Evolutionary conservation across 2,329 filamentous ascomycete species (phyloP), one percentile per base, ranked within the genome.

Genomic region (Harringtonia aguacate): DNA sequence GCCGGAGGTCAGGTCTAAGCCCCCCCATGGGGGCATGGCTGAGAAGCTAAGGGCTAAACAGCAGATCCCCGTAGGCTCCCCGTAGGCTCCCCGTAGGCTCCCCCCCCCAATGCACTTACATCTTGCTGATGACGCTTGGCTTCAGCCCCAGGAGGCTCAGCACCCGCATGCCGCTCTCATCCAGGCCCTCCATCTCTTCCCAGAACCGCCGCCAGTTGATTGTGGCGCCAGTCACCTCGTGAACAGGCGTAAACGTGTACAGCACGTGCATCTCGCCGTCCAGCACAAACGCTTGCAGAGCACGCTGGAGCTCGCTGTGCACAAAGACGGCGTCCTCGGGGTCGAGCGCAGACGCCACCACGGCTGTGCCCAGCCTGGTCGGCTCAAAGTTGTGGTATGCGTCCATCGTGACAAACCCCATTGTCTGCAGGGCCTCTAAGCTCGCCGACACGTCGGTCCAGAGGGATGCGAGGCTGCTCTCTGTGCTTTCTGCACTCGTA

Each of bases 201-300:
- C 81, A 75, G 52, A 86, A 87, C 1, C 79, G 72, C 42, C 75
- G 73, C 84, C 84, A 88, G 53, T 86, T 81, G 45, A 88, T 71
- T 9, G 67, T 35, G 0, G 29, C 15, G 4, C 38, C 43, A 2
- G 63, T 65, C 22, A 67, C 64, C 39, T 74, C 68, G 39, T 85
- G 78, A 3, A 88, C 72, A 0, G 84, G 84, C 0, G 84, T 87
- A 50, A 88, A 87, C 31, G 77, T 79, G 56, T 88, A 89, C 38
- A 87, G 71, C 13, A 86, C 73, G 54, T 88, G 84, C 78, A 89
- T 81, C 49, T 89, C 84, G 4, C 82, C 80, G 55, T 88, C 83
- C 75, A 89, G 80, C 13, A 87, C 84, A 54, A 89, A 88, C 1
- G 80, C 81, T 48, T 73, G 68, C 3, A 88, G 67, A 1, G 84